Evolutionary conservation across 305 asterid genomes (phyloP), one percentile per base, ranked within the genome.

Genomic region (Solanum hybrid): DNA sequence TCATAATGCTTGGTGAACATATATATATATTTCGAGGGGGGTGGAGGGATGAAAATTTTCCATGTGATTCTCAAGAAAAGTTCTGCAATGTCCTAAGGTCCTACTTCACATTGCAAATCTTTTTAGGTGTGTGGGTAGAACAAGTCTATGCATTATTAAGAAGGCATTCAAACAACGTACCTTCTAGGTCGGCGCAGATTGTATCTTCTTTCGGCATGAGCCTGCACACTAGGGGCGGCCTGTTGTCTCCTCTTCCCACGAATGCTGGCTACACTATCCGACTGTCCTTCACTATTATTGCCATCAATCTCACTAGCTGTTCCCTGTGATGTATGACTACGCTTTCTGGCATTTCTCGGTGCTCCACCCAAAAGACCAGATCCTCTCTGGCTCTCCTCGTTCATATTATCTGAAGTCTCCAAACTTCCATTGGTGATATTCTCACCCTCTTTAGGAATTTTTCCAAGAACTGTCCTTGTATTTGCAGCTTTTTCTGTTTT

Each of bases 111-210:
- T 40, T 27, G 38, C 87, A 82, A 42, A 34, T 82, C 72, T 42
- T 42, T 82, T 82, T 82, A 82, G 71, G 27, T 10, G 32, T 27
- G 27, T 10, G 26, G 26, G 87, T 45, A 27, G 72, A 40, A 42
- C 71, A 40, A 40, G 71, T 40, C 26, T 81, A 81, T 40, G 37
- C 37, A 40, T 32, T 26, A 31, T 24, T 4, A 88, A 72, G 88
- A 32, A 89, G 37, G 79, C 9, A 88, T 66, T 85, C 78, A 51
- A 78, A 89, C 13, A 85, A 89, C 94, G 91, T 92, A 97, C 99
- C 89, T 95, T 92, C 91, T 96, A 85, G 94, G 90, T 80, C 90
- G 94, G 71, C 99, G 97, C 91, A 98, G 98, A 92, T 98, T 97
- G 96, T 98, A 98, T 66, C 99, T 95, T 79, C 92, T 95, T 93